Evolutionary conservation across 1,139 yeast species (phyloP), one percentile per base, ranked within the genome.

Genomic region (Kazachstania sp.): DNA sequence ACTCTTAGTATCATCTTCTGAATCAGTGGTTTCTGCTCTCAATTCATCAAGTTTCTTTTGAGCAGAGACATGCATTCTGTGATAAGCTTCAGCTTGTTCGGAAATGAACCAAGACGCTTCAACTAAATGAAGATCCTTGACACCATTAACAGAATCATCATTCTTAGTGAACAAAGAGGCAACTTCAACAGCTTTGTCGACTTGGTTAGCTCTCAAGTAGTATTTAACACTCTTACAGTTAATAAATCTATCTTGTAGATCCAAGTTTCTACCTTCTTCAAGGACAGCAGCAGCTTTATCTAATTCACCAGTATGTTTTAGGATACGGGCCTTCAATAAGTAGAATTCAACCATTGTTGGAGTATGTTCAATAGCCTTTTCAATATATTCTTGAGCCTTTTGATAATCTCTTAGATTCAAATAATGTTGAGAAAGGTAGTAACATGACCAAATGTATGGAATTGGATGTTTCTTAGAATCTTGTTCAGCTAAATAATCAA

Each of bases 41-140:
- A 53, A 43, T n/a, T 49, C 70, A 54, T 61, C 58, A 13, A 64
- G 48, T 23, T 65, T 67, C 44, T 68, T 69, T 12, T 49, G 37
- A 2, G 64, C 51, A 15, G 53, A 56, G 13, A 61, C 45, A 39
- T 65, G 71, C 34, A 71, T 54, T 54, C 86, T 75, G 45, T 66
- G 67, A 59, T 86, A 86, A 5, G 94, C 83, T 60, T 86, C 95
- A 1, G 94, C 97, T 63, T 85, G 82, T 63, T 87, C 97, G 37
- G 77, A 69, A 54, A 94, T 69, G 50, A 87, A 86, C 95, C 97
- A 88, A 51, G 81, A 76, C n/a, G 85, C 92, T 69, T 92, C 97
- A 83, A 94, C 86, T 39, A 77, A 74, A 61, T 86, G 95, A 57
- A 92, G 72, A 63, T 92, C 97, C 56, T 81, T 83, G 44, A 94